Conservation (phyloP, 2,329 filamentous ascomycete species). For the Trichoderma arundinaceum region DNA sequence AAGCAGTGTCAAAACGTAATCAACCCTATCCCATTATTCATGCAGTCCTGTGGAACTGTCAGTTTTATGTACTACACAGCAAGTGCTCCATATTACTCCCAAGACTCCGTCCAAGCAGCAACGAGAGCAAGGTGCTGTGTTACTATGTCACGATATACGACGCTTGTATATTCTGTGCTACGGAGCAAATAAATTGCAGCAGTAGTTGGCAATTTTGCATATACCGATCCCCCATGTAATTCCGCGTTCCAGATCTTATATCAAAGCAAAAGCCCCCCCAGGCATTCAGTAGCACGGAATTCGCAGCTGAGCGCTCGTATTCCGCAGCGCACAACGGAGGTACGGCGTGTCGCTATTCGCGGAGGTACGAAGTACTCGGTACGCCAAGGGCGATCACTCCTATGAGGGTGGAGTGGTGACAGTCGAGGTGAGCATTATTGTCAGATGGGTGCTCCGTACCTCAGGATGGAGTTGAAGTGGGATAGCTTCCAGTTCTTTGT, state of each 20-base stretch:
- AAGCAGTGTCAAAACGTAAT: slow-evolving; percentile 5
- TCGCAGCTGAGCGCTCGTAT: slow-evolving; percentile 10
- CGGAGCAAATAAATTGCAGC: too few relatives aligned
- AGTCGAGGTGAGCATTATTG: slow-evolving; percentile 7
- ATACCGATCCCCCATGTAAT: background rate
- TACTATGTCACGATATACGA: background rate
- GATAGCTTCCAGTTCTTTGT: background rate
- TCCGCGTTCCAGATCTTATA: background rate
- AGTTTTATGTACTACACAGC: background rate
- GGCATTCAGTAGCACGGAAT: background rate
- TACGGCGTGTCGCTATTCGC: background rate
- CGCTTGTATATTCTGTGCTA: too few relatives aligned
- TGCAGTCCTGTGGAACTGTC: background rate
- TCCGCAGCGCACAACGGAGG: background rate
- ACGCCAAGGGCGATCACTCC: slow-evolving; percentile 24
- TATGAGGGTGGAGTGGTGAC: slow-evolving; percentile 20
- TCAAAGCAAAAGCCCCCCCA: background rate
- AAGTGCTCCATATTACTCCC: background rate
- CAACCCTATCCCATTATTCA: background rate
- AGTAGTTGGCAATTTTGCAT: too few relatives aligned
- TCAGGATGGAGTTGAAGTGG: background rate
- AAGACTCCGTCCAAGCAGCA: background rate
- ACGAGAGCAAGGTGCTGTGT: background rate
- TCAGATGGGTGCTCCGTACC: background rate
- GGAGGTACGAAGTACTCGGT: background rate